Evolutionary conservation across 164 flowering plant species (phyloP).

Genomic region (Berberis thunbergii): DNA sequence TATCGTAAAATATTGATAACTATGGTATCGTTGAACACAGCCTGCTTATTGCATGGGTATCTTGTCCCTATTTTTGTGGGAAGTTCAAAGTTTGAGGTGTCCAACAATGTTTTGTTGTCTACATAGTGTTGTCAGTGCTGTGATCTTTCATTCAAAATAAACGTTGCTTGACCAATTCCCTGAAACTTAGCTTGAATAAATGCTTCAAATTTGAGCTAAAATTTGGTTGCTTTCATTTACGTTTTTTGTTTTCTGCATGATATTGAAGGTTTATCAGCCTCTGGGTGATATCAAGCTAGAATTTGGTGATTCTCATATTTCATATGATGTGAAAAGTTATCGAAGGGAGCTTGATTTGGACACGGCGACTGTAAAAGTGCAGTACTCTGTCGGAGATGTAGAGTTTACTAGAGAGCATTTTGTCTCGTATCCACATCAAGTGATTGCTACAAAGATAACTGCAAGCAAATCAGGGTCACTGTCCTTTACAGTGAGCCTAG

Average conservation of each 20-base stretch:
- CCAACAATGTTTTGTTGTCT: too few species aligned
- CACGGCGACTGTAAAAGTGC: constrained; percentile 57
- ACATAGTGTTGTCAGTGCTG: too few species aligned
- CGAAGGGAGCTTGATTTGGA: constrained; percentile 79
- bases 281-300: constrained; percentile 82
- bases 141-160: too few species aligned
- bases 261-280: constrained; percentile 79
- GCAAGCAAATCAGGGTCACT: constrained; percentile 55
- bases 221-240: not conserved
- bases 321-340: constrained; percentile 42
- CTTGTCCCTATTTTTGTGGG: too few species aligned
- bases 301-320: constrained; percentile 56
- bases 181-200: too few species aligned
- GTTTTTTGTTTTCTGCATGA: not conserved
- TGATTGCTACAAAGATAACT: constrained; percentile 61
- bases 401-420: constrained; percentile 75
- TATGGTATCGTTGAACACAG: too few species aligned
- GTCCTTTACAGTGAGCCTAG: constrained; percentile 66
- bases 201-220: too few species aligned
- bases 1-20: too few species aligned
- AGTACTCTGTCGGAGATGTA: constrained; percentile 49
- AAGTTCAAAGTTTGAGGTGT: too few species aligned
- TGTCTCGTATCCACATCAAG: constrained; percentile 77
- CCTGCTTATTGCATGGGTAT: too few species aligned
- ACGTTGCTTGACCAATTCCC: too few species aligned